Base-by-base conservation (phyloP, 2,329 filamentous ascomycete genomes). In the Venturia carpophila region DNA sequence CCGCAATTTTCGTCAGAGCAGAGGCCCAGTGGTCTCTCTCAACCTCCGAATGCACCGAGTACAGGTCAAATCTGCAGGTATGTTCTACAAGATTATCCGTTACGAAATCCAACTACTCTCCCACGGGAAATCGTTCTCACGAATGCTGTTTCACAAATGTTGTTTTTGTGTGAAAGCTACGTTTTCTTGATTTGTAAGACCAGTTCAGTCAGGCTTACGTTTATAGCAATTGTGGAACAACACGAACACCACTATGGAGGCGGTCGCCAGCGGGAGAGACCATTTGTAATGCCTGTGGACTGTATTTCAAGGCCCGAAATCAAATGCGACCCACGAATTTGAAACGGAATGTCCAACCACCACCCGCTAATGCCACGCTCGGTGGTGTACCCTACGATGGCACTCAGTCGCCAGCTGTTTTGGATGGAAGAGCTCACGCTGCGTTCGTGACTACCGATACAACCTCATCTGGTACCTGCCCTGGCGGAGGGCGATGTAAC, bases 281-380 rank as follows among this genome's bases (percentile, higher is more conserved):
- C 37, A 97, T 99, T 67, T 99, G 94, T 79, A 99, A 99, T 77
- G 94, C 94, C 6, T 99, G 94, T 73, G 94, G 94, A 52, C 82
- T 99, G 19, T 99, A 99, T 75, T 82, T 91, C 68, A 97, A 97
- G 76, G 92, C 93, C 11, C 86, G 94, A 69, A 97, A 97, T 74
- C 89, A 93, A 68, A 87, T 91, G 70, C 86, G 94, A 62, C 94
- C 94, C 17, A 94, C 91, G 7, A 96, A 92, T 71, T 79, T 97
- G 66, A 97, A 96, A 78, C 88, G 92, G 67, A 86, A 89, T 13
- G 83, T 85, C 37, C 74, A 77, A 63, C 68, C 73, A 37, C 66
- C 30, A n/a, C 30, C 52, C 15, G 52, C 17, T n/a, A 37, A 1
- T 34, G 39, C 34, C 19, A 7, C 58, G 9, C 21, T 11, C 21